phyloP scores from a whole-genome alignment of 257 asterid species.

The Nicotiana tomentosiformis region DNA sequence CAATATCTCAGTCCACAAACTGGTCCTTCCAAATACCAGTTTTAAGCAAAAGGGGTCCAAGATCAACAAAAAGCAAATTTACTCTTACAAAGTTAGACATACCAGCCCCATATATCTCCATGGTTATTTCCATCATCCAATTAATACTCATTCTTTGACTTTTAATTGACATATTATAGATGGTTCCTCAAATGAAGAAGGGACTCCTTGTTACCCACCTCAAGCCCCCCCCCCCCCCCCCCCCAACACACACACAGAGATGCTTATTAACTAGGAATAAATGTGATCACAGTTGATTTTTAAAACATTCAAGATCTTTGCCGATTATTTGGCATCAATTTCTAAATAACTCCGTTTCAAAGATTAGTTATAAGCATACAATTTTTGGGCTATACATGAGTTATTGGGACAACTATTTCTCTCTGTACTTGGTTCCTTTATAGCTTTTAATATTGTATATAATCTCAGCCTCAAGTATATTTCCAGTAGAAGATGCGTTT shows the following conservation, averaged over 20 bases:
- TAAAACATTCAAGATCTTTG: background rate
- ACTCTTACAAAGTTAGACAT: background rate
- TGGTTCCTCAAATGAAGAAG: conserved; percentile 6
- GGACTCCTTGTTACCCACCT: background rate
- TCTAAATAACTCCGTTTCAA: background rate
- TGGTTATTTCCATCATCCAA: background rate
- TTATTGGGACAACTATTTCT: background rate
- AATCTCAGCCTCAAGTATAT: background rate
- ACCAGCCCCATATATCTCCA: background rate
- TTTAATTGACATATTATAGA: background rate
- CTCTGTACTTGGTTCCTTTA: background rate
- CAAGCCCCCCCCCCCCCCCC: background rate
- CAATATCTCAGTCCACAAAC: background rate
- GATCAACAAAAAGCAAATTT: conserved; percentile 1
- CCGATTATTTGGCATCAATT: background rate
- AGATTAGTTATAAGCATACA: background rate
- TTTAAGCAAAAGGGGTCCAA: background rate
- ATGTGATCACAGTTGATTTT: background rate
- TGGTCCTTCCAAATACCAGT: conserved; percentile 2
- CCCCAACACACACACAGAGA: background rate
- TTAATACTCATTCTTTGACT: background rate
- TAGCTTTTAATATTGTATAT: background rate
- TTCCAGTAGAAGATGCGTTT: background rate
- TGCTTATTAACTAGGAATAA: background rate
- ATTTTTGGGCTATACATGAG: background rate